phyloP scores from a whole-genome alignment of 2,329 filamentous ascomycete species.

The Phaeosphaeria sp. region DNA sequence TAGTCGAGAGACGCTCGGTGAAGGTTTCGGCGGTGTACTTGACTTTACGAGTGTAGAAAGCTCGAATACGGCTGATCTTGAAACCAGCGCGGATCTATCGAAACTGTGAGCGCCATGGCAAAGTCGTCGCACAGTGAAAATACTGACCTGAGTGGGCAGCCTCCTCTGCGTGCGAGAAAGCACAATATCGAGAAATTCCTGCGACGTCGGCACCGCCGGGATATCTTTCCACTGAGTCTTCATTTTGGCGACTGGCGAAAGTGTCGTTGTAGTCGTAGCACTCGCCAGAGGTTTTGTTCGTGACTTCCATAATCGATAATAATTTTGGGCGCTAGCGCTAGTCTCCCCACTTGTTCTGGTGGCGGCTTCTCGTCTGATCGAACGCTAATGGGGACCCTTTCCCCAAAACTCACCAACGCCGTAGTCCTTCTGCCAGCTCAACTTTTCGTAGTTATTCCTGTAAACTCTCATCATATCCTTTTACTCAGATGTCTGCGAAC shows the following conservation, averaged over 20 bases:
- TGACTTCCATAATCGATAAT: not conserved
- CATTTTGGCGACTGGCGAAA: constrained; percentile 36
- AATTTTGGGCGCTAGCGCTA: not conserved
- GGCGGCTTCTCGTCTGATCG: not conserved
- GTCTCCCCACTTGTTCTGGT: not conserved
- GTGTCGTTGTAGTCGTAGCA: constrained; percentile 14
- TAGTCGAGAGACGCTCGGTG: constrained; percentile 87
- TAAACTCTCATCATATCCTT: too few species aligned
- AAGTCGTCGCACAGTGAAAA: not conserved
- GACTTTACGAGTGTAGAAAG: constrained; percentile 91
- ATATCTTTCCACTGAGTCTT: constrained; percentile 66
- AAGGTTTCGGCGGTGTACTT: constrained; percentile 99
- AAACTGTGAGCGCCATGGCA: constrained; percentile 64
- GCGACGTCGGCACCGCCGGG: constrained; percentile 84
- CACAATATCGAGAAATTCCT: constrained; percentile 98
- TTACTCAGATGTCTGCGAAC: too few species aligned
- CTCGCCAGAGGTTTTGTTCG: not conserved
- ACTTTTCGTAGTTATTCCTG: too few species aligned
- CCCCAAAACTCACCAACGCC: too few species aligned
- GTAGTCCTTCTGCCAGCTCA: not conserved
- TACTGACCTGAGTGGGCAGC: constrained; percentile 84
- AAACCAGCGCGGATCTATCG: constrained; percentile 96
- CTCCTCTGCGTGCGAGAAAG: constrained; percentile 85
- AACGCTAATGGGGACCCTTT: not conserved
- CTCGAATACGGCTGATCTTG: constrained; percentile 93